Conservation (phyloP, 257 asterid genomes). For the Buddleja alternifolia region DNA sequence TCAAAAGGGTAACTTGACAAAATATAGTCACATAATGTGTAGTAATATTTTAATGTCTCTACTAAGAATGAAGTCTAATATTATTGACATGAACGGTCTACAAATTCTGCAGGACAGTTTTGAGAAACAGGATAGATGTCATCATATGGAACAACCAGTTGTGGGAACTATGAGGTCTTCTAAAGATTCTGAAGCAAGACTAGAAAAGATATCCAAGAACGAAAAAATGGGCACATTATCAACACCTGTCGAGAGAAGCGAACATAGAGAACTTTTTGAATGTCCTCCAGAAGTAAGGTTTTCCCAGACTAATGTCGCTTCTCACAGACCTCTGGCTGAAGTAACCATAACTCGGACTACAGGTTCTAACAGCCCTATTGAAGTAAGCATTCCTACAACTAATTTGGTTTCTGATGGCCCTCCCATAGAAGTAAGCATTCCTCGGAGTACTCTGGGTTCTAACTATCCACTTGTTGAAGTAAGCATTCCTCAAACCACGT, state of each 20-base stretch:
- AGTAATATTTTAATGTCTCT: neutral
- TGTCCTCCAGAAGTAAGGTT: no score
- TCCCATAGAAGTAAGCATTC: no score
- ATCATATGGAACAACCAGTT: slow-evolving; percentile 13
- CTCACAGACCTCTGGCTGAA: no score
- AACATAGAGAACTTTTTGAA: neutral
- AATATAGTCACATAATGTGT: neutral
- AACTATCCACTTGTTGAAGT: no score
- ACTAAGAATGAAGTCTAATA: slow-evolving; percentile 10
- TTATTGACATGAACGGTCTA: neutral
- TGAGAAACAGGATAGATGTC: slow-evolving; percentile 16
- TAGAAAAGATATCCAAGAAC: neutral
- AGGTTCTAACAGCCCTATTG: no score
- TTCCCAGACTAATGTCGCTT: no score
- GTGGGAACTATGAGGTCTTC: slow-evolving; percentile 14
- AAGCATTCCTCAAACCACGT: no score
- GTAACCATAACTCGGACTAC: no score
- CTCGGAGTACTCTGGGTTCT: no score
- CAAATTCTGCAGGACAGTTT: neutral
- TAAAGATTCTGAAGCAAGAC: slow-evolving; percentile 17
- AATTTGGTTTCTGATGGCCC: no score
- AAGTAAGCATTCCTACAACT: no score
- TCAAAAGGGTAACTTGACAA: neutral
- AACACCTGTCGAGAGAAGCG: slow-evolving; percentile 27
- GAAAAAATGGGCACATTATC: slow-evolving; percentile 9